These are phyloP conservation scores for Penicillium cosmopolitanum DNA, from an alignment of 495 filamentous ascomycete genomes.

Conservation along the genomic window DNA sequence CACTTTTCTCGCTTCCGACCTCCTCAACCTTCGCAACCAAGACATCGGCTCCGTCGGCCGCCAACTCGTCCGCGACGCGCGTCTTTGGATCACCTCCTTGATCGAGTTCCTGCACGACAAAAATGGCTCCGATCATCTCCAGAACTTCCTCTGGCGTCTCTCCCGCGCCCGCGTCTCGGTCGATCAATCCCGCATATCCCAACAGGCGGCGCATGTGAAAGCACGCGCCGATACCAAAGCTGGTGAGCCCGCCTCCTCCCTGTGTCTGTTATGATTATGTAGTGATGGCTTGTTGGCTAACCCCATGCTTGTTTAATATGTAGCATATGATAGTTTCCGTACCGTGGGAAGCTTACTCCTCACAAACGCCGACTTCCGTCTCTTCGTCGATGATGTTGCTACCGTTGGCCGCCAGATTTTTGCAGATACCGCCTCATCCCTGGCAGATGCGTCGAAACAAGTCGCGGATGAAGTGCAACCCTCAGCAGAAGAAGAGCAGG, in stretches of 20 bases:
- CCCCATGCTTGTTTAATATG: neutral
- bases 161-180: slow-evolving; percentile 70
- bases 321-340: slow-evolving; percentile 81
- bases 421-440: slow-evolving; percentile 77
- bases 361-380: slow-evolving; percentile 86
- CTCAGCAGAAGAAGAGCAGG: slow-evolving; percentile 59
- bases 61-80: slow-evolving; percentile 69
- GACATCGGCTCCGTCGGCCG: slow-evolving; percentile 78
- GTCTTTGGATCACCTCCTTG: slow-evolving; percentile 71
- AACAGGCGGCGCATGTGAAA: slow-evolving; percentile 65
- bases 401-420: slow-evolving; percentile 84
- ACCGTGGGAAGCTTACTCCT: slow-evolving; percentile 83
- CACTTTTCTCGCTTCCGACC: slow-evolving; percentile 73
- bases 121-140: slow-evolving; percentile 82
- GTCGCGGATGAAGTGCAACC: slow-evolving; percentile 74
- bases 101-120: slow-evolving; percentile 80
- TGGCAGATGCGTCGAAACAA: slow-evolving; percentile 72
- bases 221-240: slow-evolving; percentile 77
- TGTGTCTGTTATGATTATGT: neutral
- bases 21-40: slow-evolving; percentile 76
- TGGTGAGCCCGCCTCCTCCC: slow-evolving; percentile 49
- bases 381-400: slow-evolving; percentile 82
- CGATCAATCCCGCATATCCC: slow-evolving; percentile 67
- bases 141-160: slow-evolving; percentile 89
- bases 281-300: neutral